phyloP scores from a whole-genome alignment of 2,329 filamentous ascomycete genomes.

The Cryphonectria naterciae region DNA sequence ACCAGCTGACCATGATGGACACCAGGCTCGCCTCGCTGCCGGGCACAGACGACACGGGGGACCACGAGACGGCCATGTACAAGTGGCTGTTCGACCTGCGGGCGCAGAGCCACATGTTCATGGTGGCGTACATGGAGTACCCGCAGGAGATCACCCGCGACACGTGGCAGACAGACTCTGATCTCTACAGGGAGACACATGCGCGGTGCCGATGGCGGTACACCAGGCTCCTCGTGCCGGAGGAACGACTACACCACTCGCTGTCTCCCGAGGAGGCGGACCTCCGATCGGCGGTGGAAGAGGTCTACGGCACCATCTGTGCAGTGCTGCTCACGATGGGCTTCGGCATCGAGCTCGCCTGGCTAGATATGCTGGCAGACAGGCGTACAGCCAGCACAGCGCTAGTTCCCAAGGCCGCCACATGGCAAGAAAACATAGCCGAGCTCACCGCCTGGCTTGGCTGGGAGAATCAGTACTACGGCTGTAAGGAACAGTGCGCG shows the following conservation, averaged over 20 bases:
- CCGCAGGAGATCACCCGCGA: constrained; percentile 34
- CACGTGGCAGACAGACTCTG: constrained; percentile 40
- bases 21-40: constrained; percentile 34
- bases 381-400: not conserved
- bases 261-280: constrained; percentile 42
- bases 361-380: constrained; percentile 34
- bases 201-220: constrained; percentile 48
- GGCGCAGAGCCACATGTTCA: constrained; percentile 46
- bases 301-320: constrained; percentile 47
- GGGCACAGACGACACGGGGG: constrained; percentile 22
- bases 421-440: constrained; percentile 42
- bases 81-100: constrained; percentile 41
- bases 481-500: constrained; percentile 46
- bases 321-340: constrained; percentile 46
- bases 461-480: constrained; percentile 51
- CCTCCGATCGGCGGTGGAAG: constrained; percentile 45
- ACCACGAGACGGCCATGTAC: constrained; percentile 37
- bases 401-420: constrained; percentile 23
- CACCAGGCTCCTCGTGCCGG: constrained; percentile 40
- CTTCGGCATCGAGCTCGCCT: constrained; percentile 46
- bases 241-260: constrained; percentile 29
- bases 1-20: constrained; percentile 40
- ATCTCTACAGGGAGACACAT: constrained; percentile 43
- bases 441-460: constrained; percentile 55
- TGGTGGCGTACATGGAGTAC: constrained; percentile 51